These are phyloP conservation scores for Wickerhamomyces sydowiorum DNA, from an alignment of 805 yeast genomes.

Conservation along the genomic window DNA sequence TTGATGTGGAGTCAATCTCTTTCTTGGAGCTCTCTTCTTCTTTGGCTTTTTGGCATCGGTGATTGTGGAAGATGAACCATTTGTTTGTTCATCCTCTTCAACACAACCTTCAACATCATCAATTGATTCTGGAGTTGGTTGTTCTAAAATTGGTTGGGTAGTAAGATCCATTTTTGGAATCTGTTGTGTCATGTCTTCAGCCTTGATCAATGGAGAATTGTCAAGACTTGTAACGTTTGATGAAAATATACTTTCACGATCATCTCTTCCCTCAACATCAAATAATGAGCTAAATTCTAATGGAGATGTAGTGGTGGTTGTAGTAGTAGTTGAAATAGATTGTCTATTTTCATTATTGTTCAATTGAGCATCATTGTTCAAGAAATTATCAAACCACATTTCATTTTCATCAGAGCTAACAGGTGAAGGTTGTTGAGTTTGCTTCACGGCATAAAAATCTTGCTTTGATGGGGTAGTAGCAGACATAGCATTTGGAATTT, in stretches of 20 bases:
- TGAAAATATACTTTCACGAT: slow-evolving; percentile 16
- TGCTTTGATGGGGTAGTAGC: neutral
- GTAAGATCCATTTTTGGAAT: slow-evolving; percentile 9
- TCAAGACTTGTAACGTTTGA: slow-evolving; percentile 21
- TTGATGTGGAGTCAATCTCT: slow-evolving; percentile 52
- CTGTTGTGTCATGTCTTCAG: slow-evolving; percentile 14
- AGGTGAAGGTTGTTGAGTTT: slow-evolving; percentile 7
- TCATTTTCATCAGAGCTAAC: slow-evolving; percentile 8
- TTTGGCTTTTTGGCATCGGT: slow-evolving; percentile 21
- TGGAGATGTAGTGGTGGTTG: slow-evolving; percentile 18
- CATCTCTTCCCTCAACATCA: slow-evolving; percentile 10
- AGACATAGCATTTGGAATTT: neutral
- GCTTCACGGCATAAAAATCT: neutral
- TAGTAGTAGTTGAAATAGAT: slow-evolving; percentile 1
- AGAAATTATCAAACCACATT: slow-evolving; percentile 20
- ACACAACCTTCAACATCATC: neutral
- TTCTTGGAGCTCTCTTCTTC: slow-evolving; percentile 46
- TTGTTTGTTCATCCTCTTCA: slow-evolving; percentile 1
- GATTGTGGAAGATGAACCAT: slow-evolving; percentile 3
- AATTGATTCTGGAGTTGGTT: slow-evolving; percentile 7
- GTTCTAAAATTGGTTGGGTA: slow-evolving; percentile 3
- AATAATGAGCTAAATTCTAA: slow-evolving; percentile 22
- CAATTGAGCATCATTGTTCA: slow-evolving; percentile 6
- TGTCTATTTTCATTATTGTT: slow-evolving; percentile 1
- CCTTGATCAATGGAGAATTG: slow-evolving; percentile 25